Base-by-base conservation (phyloP, 208 protist species). In the Borovskyia barvae region DNA sequence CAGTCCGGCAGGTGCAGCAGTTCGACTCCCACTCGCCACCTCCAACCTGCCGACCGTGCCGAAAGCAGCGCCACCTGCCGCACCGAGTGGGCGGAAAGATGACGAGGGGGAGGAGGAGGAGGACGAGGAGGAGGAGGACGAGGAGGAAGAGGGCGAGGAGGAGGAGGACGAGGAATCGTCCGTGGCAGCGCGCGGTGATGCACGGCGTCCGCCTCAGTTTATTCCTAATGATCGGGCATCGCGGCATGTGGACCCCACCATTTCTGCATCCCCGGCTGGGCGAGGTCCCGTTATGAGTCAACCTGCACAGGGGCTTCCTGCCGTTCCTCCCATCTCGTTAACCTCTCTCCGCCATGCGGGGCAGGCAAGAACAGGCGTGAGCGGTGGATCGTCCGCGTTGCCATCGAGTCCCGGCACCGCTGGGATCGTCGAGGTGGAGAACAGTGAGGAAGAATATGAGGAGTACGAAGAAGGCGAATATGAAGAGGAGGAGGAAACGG, bases 61-160 rank as follows among this genome's bases (percentile, higher is more conserved):
- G n/a, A n/a, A n/a, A n/a, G n/a, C n/a, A n/a, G n/a, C n/a, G n/a
- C n/a, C n/a, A n/a, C n/a, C n/a, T n/a, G n/a, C n/a, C n/a, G n/a
- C n/a, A n/a, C n/a, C n/a, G n/a, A 49, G 43, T 29, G 11, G n/a
- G n/a, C n/a, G n/a, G n/a, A 25, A 53, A 8, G 47, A 53, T 29
- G 47, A 53, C 6, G 77, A 83, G 47, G 72, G 79, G 29, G 61
- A 75, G 32, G 66, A 72, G 29, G 67, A 82, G 19, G 49, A 82
- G 52, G 64, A 62, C 14, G 66, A 76, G 46, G 60, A 72, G 25
- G 65, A 66, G 41, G 49, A 36, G 24, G 64, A 80, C 28, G 41
- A 66, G 8, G 60, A 67, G 15, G 74, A 69, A 12, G 51, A 70
- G 32, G 15, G 15, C 5, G 6, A 53, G 12, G 25, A 25, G 46